These are phyloP conservation scores for Pichia sp. DNA, from an alignment of 1,139 yeast species.

Conservation along the genomic window DNA sequence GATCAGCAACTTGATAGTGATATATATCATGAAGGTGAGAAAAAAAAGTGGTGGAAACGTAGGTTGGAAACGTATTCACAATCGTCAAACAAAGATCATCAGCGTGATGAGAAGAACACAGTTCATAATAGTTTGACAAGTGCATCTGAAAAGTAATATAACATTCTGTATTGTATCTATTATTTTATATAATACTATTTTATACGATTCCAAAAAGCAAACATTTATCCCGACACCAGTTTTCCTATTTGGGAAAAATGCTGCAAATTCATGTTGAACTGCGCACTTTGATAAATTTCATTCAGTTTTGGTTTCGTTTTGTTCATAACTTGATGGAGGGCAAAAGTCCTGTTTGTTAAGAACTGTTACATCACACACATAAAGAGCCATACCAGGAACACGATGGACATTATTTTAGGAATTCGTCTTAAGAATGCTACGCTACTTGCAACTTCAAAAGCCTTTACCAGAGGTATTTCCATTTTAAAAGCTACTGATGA, in stretches of 20 bases:
- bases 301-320: background rate
- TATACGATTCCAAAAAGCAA: too few species aligned
- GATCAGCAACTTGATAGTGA: slow-evolving; percentile 13
- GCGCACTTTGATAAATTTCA: background rate
- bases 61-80: slow-evolving; percentile 34
- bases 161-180: too few species aligned
- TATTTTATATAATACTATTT: too few species aligned
- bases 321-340: background rate
- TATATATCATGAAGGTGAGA: slow-evolving; percentile 36
- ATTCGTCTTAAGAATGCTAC: slow-evolving; percentile 77
- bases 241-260: background rate
- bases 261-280: background rate
- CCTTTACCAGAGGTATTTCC: slow-evolving; percentile 90
- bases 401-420: slow-evolving; percentile 87
- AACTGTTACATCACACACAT: background rate
- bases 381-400: slow-evolving; percentile 1
- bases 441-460: slow-evolving; percentile 85
- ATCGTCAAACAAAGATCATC: background rate
- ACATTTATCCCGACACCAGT: too few species aligned
- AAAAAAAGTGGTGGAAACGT: slow-evolving; percentile 40
- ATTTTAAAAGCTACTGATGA: slow-evolving; percentile 81
- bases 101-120: background rate
- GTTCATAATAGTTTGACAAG: background rate
- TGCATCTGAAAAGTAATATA: background rate
- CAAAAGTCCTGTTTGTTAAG: background rate